phyloP scores from a whole-genome alignment of 2,329 filamentous ascomycete genomes.

The Xenoacremonium recifei region DNA sequence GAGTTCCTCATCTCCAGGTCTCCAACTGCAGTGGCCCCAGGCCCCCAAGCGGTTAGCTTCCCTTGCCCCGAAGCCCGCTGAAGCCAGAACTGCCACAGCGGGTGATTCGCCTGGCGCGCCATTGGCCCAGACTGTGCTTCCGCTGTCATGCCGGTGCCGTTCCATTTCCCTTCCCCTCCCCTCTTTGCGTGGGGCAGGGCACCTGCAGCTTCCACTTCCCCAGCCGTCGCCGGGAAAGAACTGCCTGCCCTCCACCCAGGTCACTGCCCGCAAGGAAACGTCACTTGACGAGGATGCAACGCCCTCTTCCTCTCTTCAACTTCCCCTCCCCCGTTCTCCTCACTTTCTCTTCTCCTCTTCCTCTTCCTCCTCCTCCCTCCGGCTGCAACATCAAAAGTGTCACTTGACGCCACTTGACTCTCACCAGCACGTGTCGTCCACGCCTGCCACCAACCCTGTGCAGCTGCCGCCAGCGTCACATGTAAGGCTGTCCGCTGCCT shows the following conservation, averaged over 20 bases:
- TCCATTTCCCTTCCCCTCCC: neutral
- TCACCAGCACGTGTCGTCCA: no score
- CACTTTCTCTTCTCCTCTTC: conserved; percentile 1
- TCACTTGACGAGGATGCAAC: conserved; percentile 21
- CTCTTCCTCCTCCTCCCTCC: conserved; percentile 3
- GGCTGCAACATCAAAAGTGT: no score
- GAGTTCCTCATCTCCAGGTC: no score
- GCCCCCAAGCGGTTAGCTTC: no score
- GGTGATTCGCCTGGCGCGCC: conserved; percentile 5
- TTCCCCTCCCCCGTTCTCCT: conserved; percentile 1
- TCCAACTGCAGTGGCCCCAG: no score
- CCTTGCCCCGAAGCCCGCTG: conserved; percentile 20
- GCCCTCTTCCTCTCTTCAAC: conserved; percentile 4
- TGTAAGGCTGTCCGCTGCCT: conserved; percentile 11
- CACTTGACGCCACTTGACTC: no score
- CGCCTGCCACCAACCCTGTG: no score
- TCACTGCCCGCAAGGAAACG: conserved; percentile 14
- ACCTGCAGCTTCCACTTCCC: neutral
- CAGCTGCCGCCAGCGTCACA: no score
- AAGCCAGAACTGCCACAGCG: neutral
- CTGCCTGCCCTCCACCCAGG: no score
- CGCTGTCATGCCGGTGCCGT: neutral
- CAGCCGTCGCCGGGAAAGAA: neutral
- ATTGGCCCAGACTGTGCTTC: conserved; percentile 8
- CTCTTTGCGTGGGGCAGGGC: neutral